Conservation (phyloP, 345 rosid genomes). For the Hibiscus trionum region DNA sequence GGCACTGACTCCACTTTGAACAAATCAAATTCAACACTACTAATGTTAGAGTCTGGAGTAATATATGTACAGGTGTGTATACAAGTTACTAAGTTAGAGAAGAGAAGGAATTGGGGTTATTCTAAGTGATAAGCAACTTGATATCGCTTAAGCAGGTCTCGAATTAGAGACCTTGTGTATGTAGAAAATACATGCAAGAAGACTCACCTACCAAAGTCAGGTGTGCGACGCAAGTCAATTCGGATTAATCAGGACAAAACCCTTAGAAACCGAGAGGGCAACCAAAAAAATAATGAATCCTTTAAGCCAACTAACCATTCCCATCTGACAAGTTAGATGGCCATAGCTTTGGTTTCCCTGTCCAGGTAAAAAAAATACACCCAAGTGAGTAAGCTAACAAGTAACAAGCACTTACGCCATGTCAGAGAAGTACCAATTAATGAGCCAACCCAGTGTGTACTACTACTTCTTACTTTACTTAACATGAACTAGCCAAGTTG, state of each 20-base stretch:
- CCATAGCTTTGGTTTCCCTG: no score
- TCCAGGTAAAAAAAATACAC: background rate
- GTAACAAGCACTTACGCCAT: background rate
- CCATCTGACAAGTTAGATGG: background rate
- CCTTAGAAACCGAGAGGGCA: no score
- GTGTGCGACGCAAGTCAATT: no score
- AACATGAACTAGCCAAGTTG: background rate
- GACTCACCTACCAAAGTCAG: no score
- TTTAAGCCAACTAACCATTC: background rate
- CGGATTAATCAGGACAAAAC: no score
- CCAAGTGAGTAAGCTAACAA: background rate
- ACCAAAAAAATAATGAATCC: no score
- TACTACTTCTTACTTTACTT: background rate
- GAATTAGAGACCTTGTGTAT: no score
- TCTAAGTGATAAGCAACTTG: no score
- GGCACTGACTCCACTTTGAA: no score
- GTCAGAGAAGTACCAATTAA: conserved; percentile 2
- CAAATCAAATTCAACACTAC: background rate
- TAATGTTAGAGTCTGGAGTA: background rate
- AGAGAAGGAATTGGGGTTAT: background rate
- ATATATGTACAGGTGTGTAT: background rate
- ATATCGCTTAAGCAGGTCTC: no score
- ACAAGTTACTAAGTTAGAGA: background rate
- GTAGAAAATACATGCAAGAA: no score
- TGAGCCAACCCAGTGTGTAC: background rate